A percentile compares a stretch with the other conserved stretches of the same genome.
Conservation (phyloP, 192 early-diverging fungal species). For the Umbelopsis vinacea region DNA sequence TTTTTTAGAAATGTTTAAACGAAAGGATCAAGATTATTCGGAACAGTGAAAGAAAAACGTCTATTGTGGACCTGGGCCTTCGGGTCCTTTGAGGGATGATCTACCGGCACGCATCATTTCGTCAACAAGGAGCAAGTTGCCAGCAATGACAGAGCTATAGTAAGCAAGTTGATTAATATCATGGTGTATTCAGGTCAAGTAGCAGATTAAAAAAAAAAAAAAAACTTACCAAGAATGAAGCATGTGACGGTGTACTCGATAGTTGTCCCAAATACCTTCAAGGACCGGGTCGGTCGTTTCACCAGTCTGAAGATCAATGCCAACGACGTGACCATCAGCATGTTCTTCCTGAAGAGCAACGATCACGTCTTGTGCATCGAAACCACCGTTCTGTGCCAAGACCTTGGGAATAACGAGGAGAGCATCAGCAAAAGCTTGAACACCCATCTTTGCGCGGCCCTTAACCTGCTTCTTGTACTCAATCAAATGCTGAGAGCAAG, state of each 20-base stretch:
- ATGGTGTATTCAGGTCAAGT: no score
- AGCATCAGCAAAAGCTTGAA: conserved; percentile 96
- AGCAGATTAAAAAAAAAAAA: no score
- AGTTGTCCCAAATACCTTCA: conserved; percentile 99
- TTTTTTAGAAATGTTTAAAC: conserved; percentile 10
- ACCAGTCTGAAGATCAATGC: conserved; percentile 92
- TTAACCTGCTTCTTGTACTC: conserved; percentile 90
- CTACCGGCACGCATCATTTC: conserved; percentile 89
- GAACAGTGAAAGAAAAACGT: conserved; percentile 17
- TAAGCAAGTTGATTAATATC: neutral
- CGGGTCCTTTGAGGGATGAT: conserved; percentile 45
- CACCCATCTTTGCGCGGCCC: conserved; percentile 94
- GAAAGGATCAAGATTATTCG: conserved; percentile 18
- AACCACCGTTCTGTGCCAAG: conserved; percentile 93
- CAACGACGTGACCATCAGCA: conserved; percentile 88
- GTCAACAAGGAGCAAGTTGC: conserved; percentile 96
- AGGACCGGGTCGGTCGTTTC: conserved; percentile 89
- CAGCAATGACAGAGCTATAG: conserved; percentile 89
- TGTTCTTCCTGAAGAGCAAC: conserved; percentile 93
- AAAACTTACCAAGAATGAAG: conserved; percentile 86
- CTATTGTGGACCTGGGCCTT: conserved; percentile 23
- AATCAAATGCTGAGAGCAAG: conserved; percentile 78
- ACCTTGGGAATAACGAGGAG: conserved; percentile 97
- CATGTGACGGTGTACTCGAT: conserved; percentile 95
- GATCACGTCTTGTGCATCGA: conserved; percentile 95